A percentile compares a stretch with the other conserved stretches of the same genome.
Evolutionary conservation across 1,284 basidiomycete species (phyloP).

Genomic region (Wolfiporia cocos): DNA sequence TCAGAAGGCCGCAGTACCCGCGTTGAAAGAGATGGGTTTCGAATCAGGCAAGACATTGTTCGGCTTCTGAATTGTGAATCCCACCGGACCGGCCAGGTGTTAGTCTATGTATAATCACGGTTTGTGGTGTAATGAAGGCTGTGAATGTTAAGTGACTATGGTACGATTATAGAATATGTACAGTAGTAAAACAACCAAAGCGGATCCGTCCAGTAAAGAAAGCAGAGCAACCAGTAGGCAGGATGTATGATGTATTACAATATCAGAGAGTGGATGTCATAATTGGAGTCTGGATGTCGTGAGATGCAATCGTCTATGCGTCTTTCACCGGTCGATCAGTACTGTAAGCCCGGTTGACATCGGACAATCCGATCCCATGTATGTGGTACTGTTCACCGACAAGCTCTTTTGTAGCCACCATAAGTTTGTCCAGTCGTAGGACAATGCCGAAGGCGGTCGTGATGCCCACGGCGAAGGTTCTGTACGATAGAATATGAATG

Average conservation of each 20-base stretch:
- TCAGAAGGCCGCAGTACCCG: constrained; percentile 17
- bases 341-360: not conserved
- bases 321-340: constrained; percentile 12
- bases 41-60: constrained; percentile 16
- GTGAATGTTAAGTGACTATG: not conserved
- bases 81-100: not conserved
- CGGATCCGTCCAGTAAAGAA: not conserved
- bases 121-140: not conserved
- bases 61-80: constrained; percentile 10
- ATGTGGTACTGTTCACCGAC: constrained; percentile 81
- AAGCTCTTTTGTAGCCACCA: constrained; percentile 73
- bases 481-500: constrained; percentile 21
- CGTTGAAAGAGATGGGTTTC: constrained; percentile 17
- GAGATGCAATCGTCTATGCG: constrained; percentile 3
- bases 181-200: not conserved
- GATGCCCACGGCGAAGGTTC: constrained; percentile 72
- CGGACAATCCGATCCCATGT: constrained; percentile 48
- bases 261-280: not conserved
- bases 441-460: constrained; percentile 64
- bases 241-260: not conserved
- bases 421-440: constrained; percentile 61
- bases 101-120: not conserved
- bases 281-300: not conserved
- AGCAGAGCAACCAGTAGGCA: not conserved
- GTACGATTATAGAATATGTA: not conserved